These are phyloP conservation scores for Mycena olivaceomarginata DNA, from an alignment of 768 basidiomycete genomes.

Conservation along the genomic window DNA sequence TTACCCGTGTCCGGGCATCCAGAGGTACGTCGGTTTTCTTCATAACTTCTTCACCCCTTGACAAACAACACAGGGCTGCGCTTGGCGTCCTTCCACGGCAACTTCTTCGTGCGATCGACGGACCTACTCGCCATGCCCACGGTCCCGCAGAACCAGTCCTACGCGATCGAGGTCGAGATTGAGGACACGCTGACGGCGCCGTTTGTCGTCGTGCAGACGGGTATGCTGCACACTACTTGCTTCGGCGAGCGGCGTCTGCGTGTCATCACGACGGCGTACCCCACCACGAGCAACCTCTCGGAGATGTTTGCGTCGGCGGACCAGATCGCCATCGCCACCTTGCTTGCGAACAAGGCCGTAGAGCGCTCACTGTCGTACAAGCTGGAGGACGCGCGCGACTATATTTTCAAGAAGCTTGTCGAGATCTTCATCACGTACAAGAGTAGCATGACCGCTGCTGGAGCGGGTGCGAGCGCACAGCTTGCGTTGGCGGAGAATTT, in stretches of 20 bases:
- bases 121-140: conserved; percentile 97
- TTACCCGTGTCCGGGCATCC: conserved; percentile 98
- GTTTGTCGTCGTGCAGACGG: conserved; percentile 96
- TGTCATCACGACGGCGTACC: conserved; percentile 91
- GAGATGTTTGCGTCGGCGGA: conserved; percentile 95
- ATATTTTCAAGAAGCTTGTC: conserved; percentile 88
- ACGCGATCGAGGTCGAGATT: conserved; percentile 96
- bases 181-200: conserved; percentile 95
- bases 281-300: conserved; percentile 91
- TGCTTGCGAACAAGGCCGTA: conserved; percentile 94
- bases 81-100: conserved; percentile 98
- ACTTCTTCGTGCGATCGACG: conserved; percentile 98
- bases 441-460: conserved; percentile 96
- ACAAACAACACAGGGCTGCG: conserved; percentile 76
- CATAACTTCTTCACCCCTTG: conserved; percentile 25
- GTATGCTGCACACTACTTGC: conserved; percentile 95
- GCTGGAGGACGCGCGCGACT: conserved; percentile 92
- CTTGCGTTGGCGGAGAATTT: conserved; percentile 94
- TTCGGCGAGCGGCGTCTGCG: conserved; percentile 95
- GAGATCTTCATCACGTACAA: conserved; percentile 94
- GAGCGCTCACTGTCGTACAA: conserved; percentile 91
- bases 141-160: conserved; percentile 97
- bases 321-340: conserved; percentile 89
- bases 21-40: conserved; percentile 71
- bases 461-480: conserved; percentile 95